Conservation (phyloP, 1,284 basidiomycete genomes). For the Inonotus obliquus region DNA sequence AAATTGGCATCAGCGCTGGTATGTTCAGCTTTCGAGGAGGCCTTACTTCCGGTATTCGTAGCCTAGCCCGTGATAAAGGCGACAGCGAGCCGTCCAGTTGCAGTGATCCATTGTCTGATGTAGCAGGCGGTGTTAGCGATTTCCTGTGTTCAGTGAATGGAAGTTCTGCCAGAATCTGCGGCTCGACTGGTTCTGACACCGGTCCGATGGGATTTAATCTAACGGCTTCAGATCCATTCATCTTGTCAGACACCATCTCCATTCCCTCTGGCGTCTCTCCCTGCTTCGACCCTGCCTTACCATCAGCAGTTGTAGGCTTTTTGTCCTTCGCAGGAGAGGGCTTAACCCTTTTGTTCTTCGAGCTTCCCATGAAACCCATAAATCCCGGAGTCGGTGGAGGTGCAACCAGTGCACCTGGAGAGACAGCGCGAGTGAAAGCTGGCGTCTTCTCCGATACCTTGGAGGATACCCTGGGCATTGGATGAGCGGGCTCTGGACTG, state of each 20-base stretch:
- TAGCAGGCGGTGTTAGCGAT: neutral
- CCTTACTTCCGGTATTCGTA: neutral
- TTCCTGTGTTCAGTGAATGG: neutral
- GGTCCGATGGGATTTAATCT: no score
- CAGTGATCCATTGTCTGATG: neutral
- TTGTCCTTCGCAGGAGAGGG: neutral
- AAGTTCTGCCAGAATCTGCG: no score
- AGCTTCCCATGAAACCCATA: neutral
- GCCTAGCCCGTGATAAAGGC: neutral
- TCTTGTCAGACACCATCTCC: no score
- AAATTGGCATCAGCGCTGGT: neutral
- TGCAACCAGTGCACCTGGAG: neutral
- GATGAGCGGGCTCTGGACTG: neutral
- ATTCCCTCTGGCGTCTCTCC: neutral
- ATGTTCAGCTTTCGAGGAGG: neutral
- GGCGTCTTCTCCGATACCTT: no score
- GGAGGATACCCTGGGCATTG: neutral
- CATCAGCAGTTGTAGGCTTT: neutral
- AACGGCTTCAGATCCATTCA: no score
- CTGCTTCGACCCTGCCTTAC: neutral
- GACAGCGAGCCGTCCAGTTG: neutral
- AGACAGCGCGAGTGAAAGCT: neutral
- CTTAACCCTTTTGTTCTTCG: neutral
- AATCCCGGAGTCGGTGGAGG: neutral
- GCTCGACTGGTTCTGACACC: no score